A percentile compares a stretch with the other conserved stretches of the same genome.
phyloP scores from a whole-genome alignment of 352 stramenopile genomes.

The Globisporangium orthogonon region DNA sequence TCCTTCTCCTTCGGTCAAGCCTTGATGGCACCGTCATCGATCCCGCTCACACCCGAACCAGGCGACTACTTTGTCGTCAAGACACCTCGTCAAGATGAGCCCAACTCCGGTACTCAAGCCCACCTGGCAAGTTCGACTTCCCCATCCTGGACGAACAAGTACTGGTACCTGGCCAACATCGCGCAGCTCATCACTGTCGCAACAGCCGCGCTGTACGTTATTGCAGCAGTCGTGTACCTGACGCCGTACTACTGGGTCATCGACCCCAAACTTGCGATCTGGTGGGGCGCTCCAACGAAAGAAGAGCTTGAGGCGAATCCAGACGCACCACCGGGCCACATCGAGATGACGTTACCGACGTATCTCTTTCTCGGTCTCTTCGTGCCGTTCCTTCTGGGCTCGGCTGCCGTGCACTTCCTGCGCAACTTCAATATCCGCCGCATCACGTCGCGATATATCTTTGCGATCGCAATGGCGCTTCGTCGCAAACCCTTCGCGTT shows the following conservation, averaged over 20 bases:
- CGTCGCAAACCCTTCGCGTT: conserved; percentile 15
- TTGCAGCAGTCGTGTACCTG: conserved; percentile 10
- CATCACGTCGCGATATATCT: conserved; percentile 14
- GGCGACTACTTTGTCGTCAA: neutral
- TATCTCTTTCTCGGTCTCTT: conserved; percentile 17
- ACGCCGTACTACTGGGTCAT: conserved; percentile 18
- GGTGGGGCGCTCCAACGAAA: conserved; percentile 15
- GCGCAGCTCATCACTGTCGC: conserved; percentile 9
- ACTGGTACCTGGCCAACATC: conserved; percentile 15
- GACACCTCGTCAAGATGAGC: neutral
- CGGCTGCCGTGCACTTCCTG: conserved; percentile 3
- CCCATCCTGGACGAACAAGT: conserved; percentile 1
- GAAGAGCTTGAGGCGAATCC: conserved; percentile 11
- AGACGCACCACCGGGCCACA: conserved; percentile 7
- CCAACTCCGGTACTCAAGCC: neutral
- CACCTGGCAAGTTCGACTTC: neutral
- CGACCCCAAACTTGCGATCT: conserved; percentile 13
- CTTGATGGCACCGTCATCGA: neutral
- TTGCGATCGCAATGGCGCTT: conserved; percentile 10
- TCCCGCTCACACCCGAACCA: neutral
- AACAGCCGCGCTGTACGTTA: conserved; percentile 10
- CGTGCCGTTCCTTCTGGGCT: conserved; percentile 6
- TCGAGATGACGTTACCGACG: conserved; percentile 18
- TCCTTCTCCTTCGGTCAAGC: neutral
- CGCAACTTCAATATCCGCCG: conserved; percentile 15